These are phyloP conservation scores for Penicillium brevicompactum DNA, from an alignment of 2,329 filamentous ascomycete genomes.

Conservation along the genomic window DNA sequence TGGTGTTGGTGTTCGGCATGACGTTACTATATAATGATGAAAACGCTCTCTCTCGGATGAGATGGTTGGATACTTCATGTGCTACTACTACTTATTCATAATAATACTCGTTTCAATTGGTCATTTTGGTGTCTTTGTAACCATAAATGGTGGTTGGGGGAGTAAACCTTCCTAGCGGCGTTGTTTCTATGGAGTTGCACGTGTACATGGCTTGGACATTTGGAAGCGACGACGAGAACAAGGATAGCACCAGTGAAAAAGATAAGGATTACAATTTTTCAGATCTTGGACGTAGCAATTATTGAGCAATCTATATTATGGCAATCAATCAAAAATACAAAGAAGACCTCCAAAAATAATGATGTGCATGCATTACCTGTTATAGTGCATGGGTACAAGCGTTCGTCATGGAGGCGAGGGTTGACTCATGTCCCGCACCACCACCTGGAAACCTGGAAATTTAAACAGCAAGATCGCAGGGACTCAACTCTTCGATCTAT, in stretches of 20 bases:
- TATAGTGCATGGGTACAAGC: not conserved
- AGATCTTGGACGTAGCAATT: too few relatives aligned
- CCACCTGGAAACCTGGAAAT: not conserved
- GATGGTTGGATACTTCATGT: slow-evolving; percentile 3
- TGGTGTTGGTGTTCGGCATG: not conserved
- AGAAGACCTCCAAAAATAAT: not conserved
- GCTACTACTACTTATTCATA: slow-evolving; percentile 7
- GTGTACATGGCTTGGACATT: not conserved
- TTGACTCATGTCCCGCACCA: slow-evolving; percentile 7
- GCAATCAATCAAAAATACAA: not conserved
- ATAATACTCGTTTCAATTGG: slow-evolving; percentile 3
- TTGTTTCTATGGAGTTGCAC: too few relatives aligned
- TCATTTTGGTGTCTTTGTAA: not conserved
- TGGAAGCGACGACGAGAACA: not conserved
- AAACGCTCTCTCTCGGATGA: not conserved
- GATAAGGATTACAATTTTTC: too few relatives aligned
- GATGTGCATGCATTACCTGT: not conserved
- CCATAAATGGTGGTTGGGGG: not conserved
- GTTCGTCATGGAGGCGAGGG: slow-evolving; percentile 5
- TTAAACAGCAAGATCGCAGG: not conserved
- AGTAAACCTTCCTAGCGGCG: too few relatives aligned
- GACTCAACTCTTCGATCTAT: not conserved
- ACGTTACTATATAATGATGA: not conserved
- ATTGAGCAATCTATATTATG: too few relatives aligned
- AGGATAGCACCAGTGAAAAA: too few relatives aligned